A percentile compares a stretch with the other conserved stretches of the same genome.
Conservation (phyloP, 2,329 filamentous ascomycete genomes). For the Lachnellula willkommii region DNA sequence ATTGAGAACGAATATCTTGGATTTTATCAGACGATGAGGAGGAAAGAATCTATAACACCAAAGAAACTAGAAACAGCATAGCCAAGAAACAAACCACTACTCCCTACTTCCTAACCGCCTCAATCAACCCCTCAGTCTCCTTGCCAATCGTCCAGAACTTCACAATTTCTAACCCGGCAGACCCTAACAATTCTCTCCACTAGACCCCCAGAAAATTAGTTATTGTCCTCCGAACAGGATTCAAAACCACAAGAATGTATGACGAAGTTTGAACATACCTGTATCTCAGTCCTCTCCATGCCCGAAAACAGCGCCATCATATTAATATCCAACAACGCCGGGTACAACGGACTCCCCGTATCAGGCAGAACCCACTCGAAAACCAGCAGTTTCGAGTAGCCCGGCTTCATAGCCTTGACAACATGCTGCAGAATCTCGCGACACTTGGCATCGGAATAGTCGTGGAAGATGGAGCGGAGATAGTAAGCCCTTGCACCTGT, state of each 20-base stretch:
- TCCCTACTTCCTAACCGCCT: too few species aligned
- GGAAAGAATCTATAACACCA: too few species aligned
- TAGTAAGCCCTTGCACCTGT: constrained; percentile 29
- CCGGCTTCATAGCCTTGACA: constrained; percentile 22
- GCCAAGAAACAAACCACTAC: too few species aligned
- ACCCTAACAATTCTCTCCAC: constrained; percentile 28
- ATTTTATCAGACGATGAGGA: too few species aligned
- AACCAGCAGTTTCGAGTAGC: constrained; percentile 19
- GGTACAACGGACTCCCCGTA: constrained; percentile 8
- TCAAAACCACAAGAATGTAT: background rate
- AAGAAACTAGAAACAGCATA: too few species aligned
- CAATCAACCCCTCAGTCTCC: too few species aligned
- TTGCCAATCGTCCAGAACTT: constrained; percentile 12
- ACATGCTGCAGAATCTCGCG: constrained; percentile 28
- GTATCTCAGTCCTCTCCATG: constrained; percentile 33
- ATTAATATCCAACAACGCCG: constrained; percentile 33
- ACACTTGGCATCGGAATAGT: constrained; percentile 31
- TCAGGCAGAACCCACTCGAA: constrained; percentile 17
- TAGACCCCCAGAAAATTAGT: background rate
- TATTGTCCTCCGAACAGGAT: background rate
- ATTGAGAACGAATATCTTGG: too few species aligned
- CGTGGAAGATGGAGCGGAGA: constrained; percentile 31
- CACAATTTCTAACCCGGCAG: constrained; percentile 14
- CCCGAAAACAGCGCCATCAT: constrained; percentile 34
- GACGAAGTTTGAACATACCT: constrained; percentile 11